Conservation (phyloP, 768 basidiomycete species). For the Panellus pusillus region DNA sequence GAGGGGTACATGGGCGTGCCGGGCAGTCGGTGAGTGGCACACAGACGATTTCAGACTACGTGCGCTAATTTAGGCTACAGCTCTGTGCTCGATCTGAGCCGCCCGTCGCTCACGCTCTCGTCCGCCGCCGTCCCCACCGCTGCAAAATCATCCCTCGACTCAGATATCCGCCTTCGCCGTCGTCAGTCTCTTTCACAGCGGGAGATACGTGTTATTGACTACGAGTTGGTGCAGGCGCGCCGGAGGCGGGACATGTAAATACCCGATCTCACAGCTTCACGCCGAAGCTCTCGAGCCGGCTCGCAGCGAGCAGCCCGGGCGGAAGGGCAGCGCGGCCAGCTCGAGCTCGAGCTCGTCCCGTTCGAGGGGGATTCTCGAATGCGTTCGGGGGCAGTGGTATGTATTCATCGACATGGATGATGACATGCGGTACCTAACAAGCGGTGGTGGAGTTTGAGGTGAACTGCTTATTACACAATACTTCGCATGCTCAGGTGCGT, state of each 20-base stretch:
- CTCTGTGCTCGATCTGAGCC: conserved; percentile 19
- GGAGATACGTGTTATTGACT: too few relatives aligned
- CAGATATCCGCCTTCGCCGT: conserved; percentile 1
- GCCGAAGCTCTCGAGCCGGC: conserved; percentile 68
- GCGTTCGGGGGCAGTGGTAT: conserved; percentile 10
- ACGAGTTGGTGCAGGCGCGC: not conserved
- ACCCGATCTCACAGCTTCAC: conserved; percentile 70
- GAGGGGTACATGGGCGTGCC: conserved; percentile 40
- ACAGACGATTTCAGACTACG: not conserved
- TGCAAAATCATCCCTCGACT: conserved; percentile 18
- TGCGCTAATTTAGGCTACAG: not conserved
- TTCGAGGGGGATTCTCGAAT: not conserved
- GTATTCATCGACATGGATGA: too few relatives aligned
- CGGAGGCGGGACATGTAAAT: conserved; percentile 42
- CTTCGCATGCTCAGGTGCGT: too few relatives aligned
- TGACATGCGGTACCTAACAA: too few relatives aligned
- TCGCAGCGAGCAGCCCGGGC: conserved; percentile 52
- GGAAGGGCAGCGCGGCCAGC: conserved; percentile 49
- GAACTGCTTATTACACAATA: too few relatives aligned
- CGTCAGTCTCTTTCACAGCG: not conserved
- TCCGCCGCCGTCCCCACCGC: not conserved
- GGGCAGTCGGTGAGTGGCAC: conserved; percentile 48
- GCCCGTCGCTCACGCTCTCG: conserved; percentile 16
- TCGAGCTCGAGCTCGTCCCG: conserved; percentile 28
- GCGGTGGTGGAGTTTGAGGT: too few relatives aligned